These are phyloP conservation scores for Aureobasidium zeae DNA, from an alignment of 2,329 filamentous ascomycete species.

Conservation along the genomic window DNA sequence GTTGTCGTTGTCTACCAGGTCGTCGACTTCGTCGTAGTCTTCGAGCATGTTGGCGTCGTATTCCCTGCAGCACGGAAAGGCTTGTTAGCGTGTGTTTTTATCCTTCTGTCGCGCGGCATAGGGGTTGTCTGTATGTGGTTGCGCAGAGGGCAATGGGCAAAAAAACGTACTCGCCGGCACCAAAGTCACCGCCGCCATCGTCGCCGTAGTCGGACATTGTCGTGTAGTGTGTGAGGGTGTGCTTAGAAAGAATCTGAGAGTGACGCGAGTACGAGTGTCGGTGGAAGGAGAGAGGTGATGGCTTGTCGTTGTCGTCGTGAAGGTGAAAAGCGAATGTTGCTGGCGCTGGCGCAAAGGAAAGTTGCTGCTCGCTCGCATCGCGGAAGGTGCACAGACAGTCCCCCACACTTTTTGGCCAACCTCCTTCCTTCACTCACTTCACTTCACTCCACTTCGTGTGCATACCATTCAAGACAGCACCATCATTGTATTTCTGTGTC, in stretches of 20 bases:
- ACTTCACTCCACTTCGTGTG: too few relatives aligned
- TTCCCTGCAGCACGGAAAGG: constrained; percentile 23
- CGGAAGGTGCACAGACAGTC: too few relatives aligned
- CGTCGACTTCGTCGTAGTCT: constrained; percentile 49
- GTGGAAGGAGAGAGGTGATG: neutral
- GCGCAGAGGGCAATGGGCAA: neutral
- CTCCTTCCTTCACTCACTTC: too few relatives aligned
- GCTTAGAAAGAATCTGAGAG: neutral
- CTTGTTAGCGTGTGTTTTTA: constrained; percentile 2
- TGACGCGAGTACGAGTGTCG: neutral
- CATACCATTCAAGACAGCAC: too few relatives aligned
- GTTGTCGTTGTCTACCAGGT: constrained; percentile 23
- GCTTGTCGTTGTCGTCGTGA: neutral
- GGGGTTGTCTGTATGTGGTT: too few relatives aligned
- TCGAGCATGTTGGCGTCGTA: constrained; percentile 32
- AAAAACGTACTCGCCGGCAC: constrained; percentile 19
- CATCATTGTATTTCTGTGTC: too few relatives aligned
- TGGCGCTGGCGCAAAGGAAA: constrained; percentile 1
- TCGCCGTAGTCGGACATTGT: constrained; percentile 27
- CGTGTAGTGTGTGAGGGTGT: constrained; percentile 2
- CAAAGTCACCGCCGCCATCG: constrained; percentile 19
- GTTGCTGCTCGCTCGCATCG: constrained; percentile 3
- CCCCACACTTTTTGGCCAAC: too few relatives aligned
- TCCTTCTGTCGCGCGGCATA: too few relatives aligned
- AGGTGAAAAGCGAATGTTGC: neutral